Evolutionary conservation across 345 rosid genomes (phyloP).

Genomic region (Bruguiera parviflora): DNA sequence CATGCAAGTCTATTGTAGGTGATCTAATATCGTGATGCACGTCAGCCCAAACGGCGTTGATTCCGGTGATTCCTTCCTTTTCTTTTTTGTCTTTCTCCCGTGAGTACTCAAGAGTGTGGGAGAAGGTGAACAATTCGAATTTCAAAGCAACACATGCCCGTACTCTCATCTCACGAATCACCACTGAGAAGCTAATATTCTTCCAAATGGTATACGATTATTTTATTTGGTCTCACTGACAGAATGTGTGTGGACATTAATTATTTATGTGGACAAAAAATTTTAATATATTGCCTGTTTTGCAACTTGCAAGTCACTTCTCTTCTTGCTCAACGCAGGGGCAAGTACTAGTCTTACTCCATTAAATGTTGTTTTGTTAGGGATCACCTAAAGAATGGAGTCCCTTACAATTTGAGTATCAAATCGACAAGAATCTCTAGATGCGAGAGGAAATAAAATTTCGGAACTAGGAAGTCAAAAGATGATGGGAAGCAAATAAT

Average conservation of each 20-base stretch:
- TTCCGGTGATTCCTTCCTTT: constrained; percentile 64
- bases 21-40: constrained; percentile 19
- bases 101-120: constrained; percentile 26
- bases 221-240: constrained; percentile 13
- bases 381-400: background rate
- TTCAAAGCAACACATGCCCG: constrained; percentile 47
- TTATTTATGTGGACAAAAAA: background rate
- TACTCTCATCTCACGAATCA: constrained; percentile 47
- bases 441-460: too few species aligned
- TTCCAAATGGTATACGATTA: constrained; percentile 25
- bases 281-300: background rate
- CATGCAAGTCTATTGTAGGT: background rate
- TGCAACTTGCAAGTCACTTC: background rate
- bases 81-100: constrained; percentile 34
- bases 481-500: too few species aligned
- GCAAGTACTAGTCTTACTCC: background rate
- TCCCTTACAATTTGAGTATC: constrained; percentile 4
- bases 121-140: constrained; percentile 36
- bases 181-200: constrained; percentile 55
- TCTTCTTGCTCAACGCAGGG: constrained; percentile 4
- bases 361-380: too few species aligned
- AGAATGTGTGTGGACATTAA: constrained; percentile 2
- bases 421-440: constrained; percentile 4
- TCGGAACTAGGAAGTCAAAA: too few species aligned
- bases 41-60: constrained; percentile 68